Evolutionary conservation across 805 yeast species (phyloP), one percentile per base, ranked within the genome.

Genomic region (Candida suzukii): DNA sequence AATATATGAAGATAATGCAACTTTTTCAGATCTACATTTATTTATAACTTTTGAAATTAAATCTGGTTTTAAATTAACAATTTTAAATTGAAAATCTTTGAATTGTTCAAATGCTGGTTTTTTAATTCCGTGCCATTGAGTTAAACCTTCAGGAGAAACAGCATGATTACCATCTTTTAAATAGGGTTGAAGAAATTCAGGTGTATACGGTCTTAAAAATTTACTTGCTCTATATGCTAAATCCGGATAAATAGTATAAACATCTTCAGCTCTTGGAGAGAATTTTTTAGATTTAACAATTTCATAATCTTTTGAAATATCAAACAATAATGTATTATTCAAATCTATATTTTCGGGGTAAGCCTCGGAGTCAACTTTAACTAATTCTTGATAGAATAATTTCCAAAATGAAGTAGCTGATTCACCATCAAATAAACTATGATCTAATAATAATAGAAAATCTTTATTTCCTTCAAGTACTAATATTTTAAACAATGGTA

Each of bases 401-500:
- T 29, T 28, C 39, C 39, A 37, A 37, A 37, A 37, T 3, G 8
- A 7, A 8, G 33, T 3, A 4, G n/a, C 39, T 5, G 39, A 20
- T 27, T 37, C 39, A 14, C 39, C 39, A 19, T 37, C 39, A 20
- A 37, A 27, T n/a, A 37, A 20, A 28, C 33, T 12, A 25, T 37
- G 39, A 8, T 37, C 39, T 9, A 26, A 27, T 4, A 17, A n/a
- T 3, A n/a, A 14, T 4, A 24, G 25, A 9, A 37, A n/a, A 14
- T 10, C 24, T 4, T 8, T 17, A 14, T 22, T 5, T 2, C 13
- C 27, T 8, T 37, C 10, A 13, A 37, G 20, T 4, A 27, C 39
- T 4, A 16, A 18, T 7, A 37, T 8, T 17, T 11, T 37, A 25
- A 37, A 27, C 20, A 27, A 21, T 8, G 39, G 39, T 4, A 6